Conservation (phyloP, 2,329 filamentous ascomycete genomes). For the Blastomyces parvus region DNA sequence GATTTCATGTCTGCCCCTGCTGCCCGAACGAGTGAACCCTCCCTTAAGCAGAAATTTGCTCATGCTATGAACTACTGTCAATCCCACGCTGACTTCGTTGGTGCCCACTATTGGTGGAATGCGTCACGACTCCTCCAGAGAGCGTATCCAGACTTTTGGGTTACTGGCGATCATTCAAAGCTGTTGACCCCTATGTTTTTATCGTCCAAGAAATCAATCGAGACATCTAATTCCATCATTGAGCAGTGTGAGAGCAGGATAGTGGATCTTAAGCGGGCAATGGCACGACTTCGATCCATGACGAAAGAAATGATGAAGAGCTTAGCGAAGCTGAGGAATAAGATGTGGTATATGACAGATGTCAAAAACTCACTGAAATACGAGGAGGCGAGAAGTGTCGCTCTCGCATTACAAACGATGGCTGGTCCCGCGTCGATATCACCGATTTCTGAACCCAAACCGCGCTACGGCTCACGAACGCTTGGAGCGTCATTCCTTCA, state of each 20-base stretch:
- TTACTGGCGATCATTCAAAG: constrained; percentile 55
- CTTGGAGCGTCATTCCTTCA: constrained; percentile 55
- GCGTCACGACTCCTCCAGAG: constrained; percentile 62
- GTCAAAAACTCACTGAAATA: constrained; percentile 84
- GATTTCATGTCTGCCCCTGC: constrained; percentile 10
- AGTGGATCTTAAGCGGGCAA: constrained; percentile 71
- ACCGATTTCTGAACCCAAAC: constrained; percentile 25
- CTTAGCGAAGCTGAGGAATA: constrained; percentile 70
- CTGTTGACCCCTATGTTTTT: constrained; percentile 62
- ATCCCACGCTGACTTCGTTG: constrained; percentile 71
- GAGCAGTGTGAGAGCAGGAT: constrained; percentile 40
- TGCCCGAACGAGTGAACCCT: constrained; percentile 13
- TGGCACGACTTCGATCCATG: constrained; percentile 64
- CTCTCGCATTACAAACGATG: constrained; percentile 85
- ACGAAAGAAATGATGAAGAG: constrained; percentile 67
- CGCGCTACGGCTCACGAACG: constrained; percentile 38
- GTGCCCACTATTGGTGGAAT: constrained; percentile 76
- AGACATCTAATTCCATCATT: constrained; percentile 26
- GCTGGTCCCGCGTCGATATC: constrained; percentile 42
- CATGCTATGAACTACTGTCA: constrained; percentile 68
- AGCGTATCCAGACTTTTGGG: constrained; percentile 48
- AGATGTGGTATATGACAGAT: constrained; percentile 98
- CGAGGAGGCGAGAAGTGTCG: constrained; percentile 76
- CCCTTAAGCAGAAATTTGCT: constrained; percentile 39
- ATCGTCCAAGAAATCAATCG: constrained; percentile 38